Base-by-base conservation (phyloP, 2,329 filamentous ascomycete species). In the Colletotrichum kahawae region DNA sequence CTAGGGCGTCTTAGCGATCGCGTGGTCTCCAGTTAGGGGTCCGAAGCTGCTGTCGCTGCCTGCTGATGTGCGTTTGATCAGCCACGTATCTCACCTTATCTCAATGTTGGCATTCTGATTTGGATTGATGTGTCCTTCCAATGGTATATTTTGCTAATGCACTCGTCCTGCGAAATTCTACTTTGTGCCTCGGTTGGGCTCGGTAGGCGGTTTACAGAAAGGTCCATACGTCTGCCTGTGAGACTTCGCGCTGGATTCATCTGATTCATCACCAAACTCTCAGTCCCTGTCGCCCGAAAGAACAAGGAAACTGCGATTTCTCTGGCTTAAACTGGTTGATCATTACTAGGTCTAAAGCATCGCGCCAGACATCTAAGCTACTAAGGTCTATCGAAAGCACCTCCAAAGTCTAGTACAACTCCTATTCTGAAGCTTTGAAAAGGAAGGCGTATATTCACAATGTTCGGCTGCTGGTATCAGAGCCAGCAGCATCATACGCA, bases 401-500 rank as follows among this genome's bases (percentile, higher is more conserved):
- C 34, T 27, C 34, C 34, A 43, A 38, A 34, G 33, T 63, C 60
- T 43, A 29, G 33, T n/a, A 63, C 33, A 43, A 63, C 21, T 43
- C 38, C 38, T n/a, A 24, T 38, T 27, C 62, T 16, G 24, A 29
- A 65, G 36, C 16, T 9, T 21, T 34, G n/a, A 29, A 16, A 14
- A 9, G 13, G 31, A 48, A 8, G n/a, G 8, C 24, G 10, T 21
- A n/a, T 14, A 24, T 16, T 63, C 1, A 43, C 34, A 63, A 4
- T 7, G 60, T 63, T 34, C 60, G 33, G 34, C 60, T 65, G 59
- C 67, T 51, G 18, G 67, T 71, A 12, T 74, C 71, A 24, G 71
- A 74, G 24, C 73, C 51, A 7, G 64, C 70, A 21, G 34, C 27
- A 8, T 75, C 73, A 54, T 77, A 78, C 60, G 60, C 77, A 31